A percentile compares a stretch with the other conserved stretches of the same genome.
phyloP scores from a whole-genome alignment of 2,329 filamentous ascomycete species.

The Ophiostoma pallidulum region DNA sequence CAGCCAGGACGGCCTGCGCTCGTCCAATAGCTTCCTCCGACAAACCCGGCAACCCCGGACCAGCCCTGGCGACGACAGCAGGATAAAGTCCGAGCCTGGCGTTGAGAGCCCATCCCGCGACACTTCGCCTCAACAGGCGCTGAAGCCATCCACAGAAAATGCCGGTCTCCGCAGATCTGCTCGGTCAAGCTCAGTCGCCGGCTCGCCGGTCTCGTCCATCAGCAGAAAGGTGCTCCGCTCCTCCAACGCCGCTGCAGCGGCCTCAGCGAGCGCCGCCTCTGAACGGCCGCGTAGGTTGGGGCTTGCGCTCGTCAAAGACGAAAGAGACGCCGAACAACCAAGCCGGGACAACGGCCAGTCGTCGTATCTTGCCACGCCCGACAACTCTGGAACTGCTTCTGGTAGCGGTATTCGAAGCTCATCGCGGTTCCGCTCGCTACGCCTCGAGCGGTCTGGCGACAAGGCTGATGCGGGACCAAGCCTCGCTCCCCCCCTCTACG shows the following conservation, averaged over 20 bases:
- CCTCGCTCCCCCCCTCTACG: constrained; percentile 32
- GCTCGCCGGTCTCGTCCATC: constrained; percentile 23
- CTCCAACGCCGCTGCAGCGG: constrained; percentile 21
- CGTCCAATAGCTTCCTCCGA: constrained; percentile 1
- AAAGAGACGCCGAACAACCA: not conserved
- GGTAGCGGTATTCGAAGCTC: constrained; percentile 26
- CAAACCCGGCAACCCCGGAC: constrained; percentile 2
- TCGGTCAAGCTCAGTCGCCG: constrained; percentile 24
- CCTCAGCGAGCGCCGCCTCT: constrained; percentile 24
- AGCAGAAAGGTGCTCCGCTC: constrained; percentile 25
- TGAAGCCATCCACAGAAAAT: constrained; percentile 19
- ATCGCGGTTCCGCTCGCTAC: constrained; percentile 31
- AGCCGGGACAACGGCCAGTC: not conserved
- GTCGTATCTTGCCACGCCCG: constrained; percentile 44
- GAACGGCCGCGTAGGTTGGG: constrained; percentile 33
- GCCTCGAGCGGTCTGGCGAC: constrained; percentile 33
- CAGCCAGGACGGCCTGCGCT: constrained; percentile 11
- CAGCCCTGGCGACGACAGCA: constrained; percentile 11
- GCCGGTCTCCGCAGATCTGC: constrained; percentile 25
- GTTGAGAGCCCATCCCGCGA: constrained; percentile 25
- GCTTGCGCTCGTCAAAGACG: constrained; percentile 12
- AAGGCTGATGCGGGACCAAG: constrained; percentile 36
- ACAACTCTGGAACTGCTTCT: constrained; percentile 38
- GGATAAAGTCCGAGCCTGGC: constrained; percentile 23
- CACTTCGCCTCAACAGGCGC: constrained; percentile 18